Evolutionary conservation across 495 filamentous ascomycete species (phyloP).

Genomic region (Chaetomium cochliodes): DNA sequence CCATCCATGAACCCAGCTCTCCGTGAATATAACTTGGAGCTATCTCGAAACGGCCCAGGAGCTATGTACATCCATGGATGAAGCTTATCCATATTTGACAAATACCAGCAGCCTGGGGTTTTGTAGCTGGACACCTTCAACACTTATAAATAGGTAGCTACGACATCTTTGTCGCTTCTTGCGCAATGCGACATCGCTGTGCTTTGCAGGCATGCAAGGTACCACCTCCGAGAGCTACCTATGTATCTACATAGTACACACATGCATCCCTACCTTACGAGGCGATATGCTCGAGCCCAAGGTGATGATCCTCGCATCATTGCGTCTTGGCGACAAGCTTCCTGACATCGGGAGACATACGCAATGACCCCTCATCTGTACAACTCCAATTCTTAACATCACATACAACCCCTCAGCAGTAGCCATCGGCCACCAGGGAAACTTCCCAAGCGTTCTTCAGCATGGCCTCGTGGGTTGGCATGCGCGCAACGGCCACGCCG

Average conservation of each 20-base stretch:
- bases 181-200: too few species aligned
- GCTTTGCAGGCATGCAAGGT: too few species aligned
- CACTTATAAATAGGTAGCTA: too few species aligned
- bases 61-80: too few species aligned
- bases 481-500: constrained; percentile 32
- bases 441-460: not conserved
- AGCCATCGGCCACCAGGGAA: not conserved
- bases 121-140: too few species aligned
- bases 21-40: too few species aligned
- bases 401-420: not conserved
- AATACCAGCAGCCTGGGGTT: too few species aligned
- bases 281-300: not conserved
- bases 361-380: constrained; percentile 1
- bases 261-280: not conserved
- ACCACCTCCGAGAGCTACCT: too few species aligned
- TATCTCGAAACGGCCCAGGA: too few species aligned
- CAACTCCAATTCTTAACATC: not conserved
- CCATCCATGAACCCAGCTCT: not conserved
- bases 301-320: constrained; percentile 17
- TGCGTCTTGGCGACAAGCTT: constrained; percentile 11
- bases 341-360: not conserved
- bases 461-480: constrained; percentile 39
- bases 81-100: too few species aligned
- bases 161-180: too few species aligned
- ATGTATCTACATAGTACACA: not conserved